Base-by-base conservation (phyloP, 176 grass and related monocot genomes). In the Carex kokanica region DNA sequence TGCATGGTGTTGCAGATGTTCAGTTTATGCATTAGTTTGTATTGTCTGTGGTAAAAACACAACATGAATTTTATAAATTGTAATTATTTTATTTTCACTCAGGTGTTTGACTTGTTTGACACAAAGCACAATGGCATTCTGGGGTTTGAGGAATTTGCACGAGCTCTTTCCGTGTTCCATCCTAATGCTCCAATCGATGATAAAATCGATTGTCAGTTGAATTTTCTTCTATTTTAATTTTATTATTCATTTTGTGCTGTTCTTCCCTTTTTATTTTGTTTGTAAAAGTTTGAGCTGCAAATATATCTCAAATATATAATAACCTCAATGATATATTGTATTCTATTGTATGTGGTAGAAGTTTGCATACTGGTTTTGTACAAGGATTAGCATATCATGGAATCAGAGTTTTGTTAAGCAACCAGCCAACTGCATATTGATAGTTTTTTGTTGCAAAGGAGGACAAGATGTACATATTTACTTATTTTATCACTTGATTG, bases 91-190 rank as follows among this genome's bases (percentile, higher is more conserved):
- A 55, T 32, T 31, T 31, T 78, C 27, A 55, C 15, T 64, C 70
- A 89, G 88, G 79, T 89, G 29, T 89, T 89, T 83, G 88, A 86
- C 52, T 83, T 89, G 84, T 89, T 89, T 83, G 88, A 89, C 45
- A 89, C 80, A 58, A 89, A 89, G 38, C 60, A 78, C 60, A 86
- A 86, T 83, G 84, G 88, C 29, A 85, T 83, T 89, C 61, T 89
- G 25, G 88, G 84, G 38, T 89, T 89, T 89, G 88, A 85, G 57
- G 88, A 89, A 69, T 89, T 89, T 79, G 88, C 80, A 59, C 88
- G 88, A 53, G 79, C 88, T 18, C 83, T 86, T 78, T 83, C 79
- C 58, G 80, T 86, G 23, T 89, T 89, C 41, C 88, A 89, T 78
- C 88, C 88, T 78, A 83, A 83, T 60, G 83, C 88, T 72, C 71